Evolutionary conservation across 176 grass and related monocot genomes (phyloP).

Genomic region (Neostapfia colusana): DNA sequence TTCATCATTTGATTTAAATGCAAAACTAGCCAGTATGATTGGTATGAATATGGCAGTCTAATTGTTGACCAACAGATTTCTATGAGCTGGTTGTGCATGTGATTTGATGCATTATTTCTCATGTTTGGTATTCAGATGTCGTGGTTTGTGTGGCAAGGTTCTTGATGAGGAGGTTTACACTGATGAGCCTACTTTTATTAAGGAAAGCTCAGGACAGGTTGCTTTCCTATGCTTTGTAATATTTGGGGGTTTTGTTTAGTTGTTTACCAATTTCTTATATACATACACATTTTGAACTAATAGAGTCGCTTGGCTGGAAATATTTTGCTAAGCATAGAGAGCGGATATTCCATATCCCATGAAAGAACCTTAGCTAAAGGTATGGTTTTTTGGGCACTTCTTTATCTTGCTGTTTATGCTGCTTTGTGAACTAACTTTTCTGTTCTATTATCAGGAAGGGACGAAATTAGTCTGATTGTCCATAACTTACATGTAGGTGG

Average conservation of each 20-base stretch:
- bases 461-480: conserved; percentile 71
- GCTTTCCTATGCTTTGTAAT: conserved; percentile 23
- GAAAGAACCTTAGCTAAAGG: conserved; percentile 80
- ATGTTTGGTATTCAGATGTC: conserved; percentile 58
- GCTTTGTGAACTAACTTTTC: conserved; percentile 3
- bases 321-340: conserved; percentile 52
- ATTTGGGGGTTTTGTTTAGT: neutral
- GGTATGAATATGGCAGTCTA: neutral
- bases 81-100: conserved; percentile 5
- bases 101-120: neutral
- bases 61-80: neutral
- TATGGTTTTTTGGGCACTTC: conserved; percentile 4
- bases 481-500: conserved; percentile 55
- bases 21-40: neutral
- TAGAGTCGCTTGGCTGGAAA: conserved; percentile 52
- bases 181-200: conserved; percentile 45
- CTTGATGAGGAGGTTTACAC: conserved; percentile 63
- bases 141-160: conserved; percentile 67
- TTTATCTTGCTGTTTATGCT: conserved; percentile 11
- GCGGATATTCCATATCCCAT: conserved; percentile 63
- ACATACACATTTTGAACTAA: conserved; percentile 20
- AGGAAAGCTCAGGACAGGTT: conserved; percentile 54
- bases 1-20: conserved; percentile 1
- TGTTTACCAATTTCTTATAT: neutral
- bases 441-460: conserved; percentile 56